Conservation (phyloP, 1,284 basidiomycete genomes). For the Cryptococcus hybrid region DNA sequence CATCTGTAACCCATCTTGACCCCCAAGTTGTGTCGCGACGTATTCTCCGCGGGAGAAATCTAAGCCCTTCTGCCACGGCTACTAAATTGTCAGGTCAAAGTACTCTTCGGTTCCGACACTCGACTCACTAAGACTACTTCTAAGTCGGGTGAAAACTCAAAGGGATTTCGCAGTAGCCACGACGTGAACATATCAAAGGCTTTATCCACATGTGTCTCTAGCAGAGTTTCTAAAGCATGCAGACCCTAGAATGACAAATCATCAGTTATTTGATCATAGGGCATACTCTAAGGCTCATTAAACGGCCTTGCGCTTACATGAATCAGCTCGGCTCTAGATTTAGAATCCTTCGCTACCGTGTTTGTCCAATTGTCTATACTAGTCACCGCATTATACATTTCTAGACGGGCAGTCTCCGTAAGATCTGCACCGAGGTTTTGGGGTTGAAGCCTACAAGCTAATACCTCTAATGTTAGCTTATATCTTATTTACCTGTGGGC, state of each 20-base stretch:
- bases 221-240: slow-evolving; percentile 47
- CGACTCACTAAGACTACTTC: slow-evolving; percentile 45
- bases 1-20: slow-evolving; percentile 31
- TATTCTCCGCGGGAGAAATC: slow-evolving; percentile 47
- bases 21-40: slow-evolving; percentile 32
- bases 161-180: slow-evolving; percentile 48
- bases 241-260: slow-evolving; percentile 26
- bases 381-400: slow-evolving; percentile 31
- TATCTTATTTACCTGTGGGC: not conserved
- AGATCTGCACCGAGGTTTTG: slow-evolving; percentile 37
- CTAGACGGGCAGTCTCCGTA: slow-evolving; percentile 33
- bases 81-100: not conserved
- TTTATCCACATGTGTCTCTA: slow-evolving; percentile 47
- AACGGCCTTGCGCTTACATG: slow-evolving; percentile 18
- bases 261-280: not conserved
- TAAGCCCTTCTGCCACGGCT: slow-evolving; percentile 50
- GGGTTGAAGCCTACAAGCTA: slow-evolving; percentile 45
- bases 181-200: slow-evolving; percentile 49
- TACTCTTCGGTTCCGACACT: not conserved
- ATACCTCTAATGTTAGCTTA: not conserved
- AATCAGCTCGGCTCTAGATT: slow-evolving; percentile 29
- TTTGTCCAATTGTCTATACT: slow-evolving; percentile 36
- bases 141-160: slow-evolving; percentile 42
- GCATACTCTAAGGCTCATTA: not conserved
- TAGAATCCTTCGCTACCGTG: slow-evolving; percentile 12